phyloP scores from a whole-genome alignment of 768 basidiomycete genomes.

The Auricularia sp. region DNA sequence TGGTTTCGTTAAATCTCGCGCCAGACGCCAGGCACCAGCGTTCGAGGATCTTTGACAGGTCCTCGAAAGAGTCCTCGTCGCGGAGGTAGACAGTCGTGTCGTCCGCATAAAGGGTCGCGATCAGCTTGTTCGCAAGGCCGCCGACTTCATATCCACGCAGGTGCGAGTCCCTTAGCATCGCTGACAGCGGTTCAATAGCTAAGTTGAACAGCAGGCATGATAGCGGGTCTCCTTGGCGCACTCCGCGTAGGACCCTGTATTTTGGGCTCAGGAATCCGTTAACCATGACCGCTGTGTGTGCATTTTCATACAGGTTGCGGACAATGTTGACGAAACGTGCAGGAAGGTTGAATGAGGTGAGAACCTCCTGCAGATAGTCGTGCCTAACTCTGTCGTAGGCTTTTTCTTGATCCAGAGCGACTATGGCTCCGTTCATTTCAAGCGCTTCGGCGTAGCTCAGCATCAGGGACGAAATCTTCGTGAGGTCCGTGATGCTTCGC shows the following conservation, averaged over 20 bases:
- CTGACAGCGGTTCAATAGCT: slow-evolving; percentile 13
- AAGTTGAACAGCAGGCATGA: slow-evolving; percentile 15
- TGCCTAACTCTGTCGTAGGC: slow-evolving; percentile 14
- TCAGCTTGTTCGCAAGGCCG: slow-evolving; percentile 10
- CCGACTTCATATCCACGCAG: no score
- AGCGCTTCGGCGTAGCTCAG: slow-evolving; percentile 8
- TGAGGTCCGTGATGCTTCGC: slow-evolving; percentile 9
- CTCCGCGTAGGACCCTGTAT: slow-evolving; percentile 10
- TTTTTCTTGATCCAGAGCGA: slow-evolving; percentile 12
- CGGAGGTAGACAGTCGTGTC: slow-evolving; percentile 29
- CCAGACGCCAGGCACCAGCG: slow-evolving; percentile 32
- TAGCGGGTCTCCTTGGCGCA: slow-evolving; percentile 14
- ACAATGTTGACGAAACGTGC: slow-evolving; percentile 11
- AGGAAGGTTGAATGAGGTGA: slow-evolving; percentile 8
- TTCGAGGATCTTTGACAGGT: slow-evolving; percentile 19
- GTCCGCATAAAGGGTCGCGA: slow-evolving; percentile 30
- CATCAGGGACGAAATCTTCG: slow-evolving; percentile 5
- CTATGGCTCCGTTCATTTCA: slow-evolving; percentile 9
- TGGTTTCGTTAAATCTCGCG: slow-evolving; percentile 31
- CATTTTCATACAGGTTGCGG: slow-evolving; percentile 10
- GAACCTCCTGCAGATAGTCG: slow-evolving; percentile 10
- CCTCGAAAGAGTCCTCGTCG: slow-evolving; percentile 16
- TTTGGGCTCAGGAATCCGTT: slow-evolving; percentile 3
- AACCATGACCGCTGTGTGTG: slow-evolving; percentile 8
- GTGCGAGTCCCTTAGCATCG: not conserved